Percentiles rank a stretch among this genome's conserved stretches.
Evolutionary conservation across 805 yeast species (phyloP).

Genomic region (Yarrowia sp.): DNA sequence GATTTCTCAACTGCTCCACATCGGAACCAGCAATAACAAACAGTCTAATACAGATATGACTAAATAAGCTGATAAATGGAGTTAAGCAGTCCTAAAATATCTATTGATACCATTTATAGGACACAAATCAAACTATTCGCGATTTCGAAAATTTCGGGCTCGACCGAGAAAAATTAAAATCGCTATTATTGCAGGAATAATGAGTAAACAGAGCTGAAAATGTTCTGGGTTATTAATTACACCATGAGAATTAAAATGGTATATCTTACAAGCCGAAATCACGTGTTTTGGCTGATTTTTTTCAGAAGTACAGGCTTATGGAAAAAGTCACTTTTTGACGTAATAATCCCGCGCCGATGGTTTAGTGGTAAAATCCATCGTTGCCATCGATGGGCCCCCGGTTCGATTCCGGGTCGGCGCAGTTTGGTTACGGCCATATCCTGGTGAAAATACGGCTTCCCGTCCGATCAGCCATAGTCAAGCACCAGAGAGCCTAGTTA

Average conservation of each 20-base stretch:
- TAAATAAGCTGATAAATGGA: too few relatives aligned
- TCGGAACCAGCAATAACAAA: too few relatives aligned
- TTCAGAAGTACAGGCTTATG: background rate
- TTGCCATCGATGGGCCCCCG: conserved; percentile 23
- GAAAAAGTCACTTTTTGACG: background rate
- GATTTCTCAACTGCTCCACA: too few relatives aligned
- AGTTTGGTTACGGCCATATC: conserved; percentile 17
- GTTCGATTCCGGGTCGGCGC: conserved; percentile 23
- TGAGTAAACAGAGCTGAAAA: background rate
- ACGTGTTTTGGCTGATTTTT: background rate
- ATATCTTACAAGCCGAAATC: too few relatives aligned
- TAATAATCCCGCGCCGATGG: background rate
- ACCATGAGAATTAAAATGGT: background rate
- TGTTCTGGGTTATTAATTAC: too few relatives aligned
- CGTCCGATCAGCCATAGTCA: conserved; percentile 22
- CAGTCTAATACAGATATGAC: too few relatives aligned
- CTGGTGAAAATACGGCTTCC: conserved; percentile 22
- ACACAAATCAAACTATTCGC: background rate
- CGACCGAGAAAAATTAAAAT: background rate
- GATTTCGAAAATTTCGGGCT: background rate
- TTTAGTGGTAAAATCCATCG: conserved; percentile 21
- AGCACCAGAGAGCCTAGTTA: conserved; percentile 21
- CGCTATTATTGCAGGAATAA: background rate
- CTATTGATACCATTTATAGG: background rate
- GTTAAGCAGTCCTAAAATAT: too few relatives aligned